phyloP scores from a whole-genome alignment of 2,329 filamentous ascomycete genomes.

The Pseudocercospora crystallina region DNA sequence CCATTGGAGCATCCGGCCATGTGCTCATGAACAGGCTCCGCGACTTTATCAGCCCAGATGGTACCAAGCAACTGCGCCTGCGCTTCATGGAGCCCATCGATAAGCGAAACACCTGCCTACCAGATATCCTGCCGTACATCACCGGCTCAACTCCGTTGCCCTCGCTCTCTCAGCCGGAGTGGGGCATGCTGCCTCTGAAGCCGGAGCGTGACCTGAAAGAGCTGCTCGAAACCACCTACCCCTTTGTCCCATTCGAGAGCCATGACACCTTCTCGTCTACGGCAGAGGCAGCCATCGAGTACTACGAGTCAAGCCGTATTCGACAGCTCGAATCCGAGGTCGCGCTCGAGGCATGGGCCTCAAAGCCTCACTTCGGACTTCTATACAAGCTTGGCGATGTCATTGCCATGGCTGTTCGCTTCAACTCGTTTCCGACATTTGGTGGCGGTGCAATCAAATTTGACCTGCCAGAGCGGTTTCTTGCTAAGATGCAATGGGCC shows the following conservation, averaged over 20 bases:
- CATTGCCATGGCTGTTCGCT: slow-evolving; percentile 18
- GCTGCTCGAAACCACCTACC: slow-evolving; percentile 9
- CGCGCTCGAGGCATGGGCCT: slow-evolving; percentile 16
- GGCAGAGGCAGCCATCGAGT: slow-evolving; percentile 13
- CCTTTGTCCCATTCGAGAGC: slow-evolving; percentile 17
- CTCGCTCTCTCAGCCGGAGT: slow-evolving; percentile 13
- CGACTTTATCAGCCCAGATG: not conserved
- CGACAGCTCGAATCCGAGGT: slow-evolving; percentile 16
- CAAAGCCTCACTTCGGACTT: slow-evolving; percentile 10
- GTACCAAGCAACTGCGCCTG: slow-evolving; percentile 6
- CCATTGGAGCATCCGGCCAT: not conserved
- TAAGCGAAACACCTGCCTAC: not conserved
- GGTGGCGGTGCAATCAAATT: slow-evolving; percentile 49
- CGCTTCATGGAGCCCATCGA: slow-evolving; percentile 8
- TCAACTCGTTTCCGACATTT: slow-evolving; percentile 10
- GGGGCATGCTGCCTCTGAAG: slow-evolving; percentile 11
- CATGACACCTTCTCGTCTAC: slow-evolving; percentile 12
- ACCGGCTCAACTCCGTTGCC: slow-evolving; percentile 6
- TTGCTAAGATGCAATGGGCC: not conserved
- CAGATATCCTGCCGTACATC: slow-evolving; percentile 14
- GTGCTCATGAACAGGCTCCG: slow-evolving; percentile 3
- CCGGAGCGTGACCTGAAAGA: slow-evolving; percentile 5
- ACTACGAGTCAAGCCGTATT: slow-evolving; percentile 16
- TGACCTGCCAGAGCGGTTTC: slow-evolving; percentile 18
- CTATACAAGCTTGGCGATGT: slow-evolving; percentile 15